These are phyloP conservation scores for Xeromyces bisporus DNA, from an alignment of 495 filamentous ascomycete species.

Conservation along the genomic window DNA sequence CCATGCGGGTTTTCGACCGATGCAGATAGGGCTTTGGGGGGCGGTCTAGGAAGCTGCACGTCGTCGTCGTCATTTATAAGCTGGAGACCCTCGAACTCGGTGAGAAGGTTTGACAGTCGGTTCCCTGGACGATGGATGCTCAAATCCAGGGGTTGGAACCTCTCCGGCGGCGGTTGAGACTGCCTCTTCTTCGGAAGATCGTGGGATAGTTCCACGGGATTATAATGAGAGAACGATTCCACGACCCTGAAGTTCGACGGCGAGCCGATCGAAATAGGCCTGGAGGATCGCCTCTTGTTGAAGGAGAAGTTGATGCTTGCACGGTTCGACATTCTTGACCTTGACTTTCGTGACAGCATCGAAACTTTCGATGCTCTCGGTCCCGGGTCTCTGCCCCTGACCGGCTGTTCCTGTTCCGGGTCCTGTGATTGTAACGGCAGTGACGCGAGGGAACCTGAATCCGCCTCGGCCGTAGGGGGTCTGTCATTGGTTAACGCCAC, in stretches of 20 bases:
- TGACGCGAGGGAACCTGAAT: constrained; percentile 15
- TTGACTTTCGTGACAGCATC: too few relatives aligned
- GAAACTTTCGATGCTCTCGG: constrained; percentile 30
- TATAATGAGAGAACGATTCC: constrained; percentile 14
- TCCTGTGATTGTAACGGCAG: constrained; percentile 26
- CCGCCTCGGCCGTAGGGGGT: constrained; percentile 16
- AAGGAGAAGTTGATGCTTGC: constrained; percentile 31
- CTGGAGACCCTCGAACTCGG: constrained; percentile 23
- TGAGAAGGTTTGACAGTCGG: constrained; percentile 42
- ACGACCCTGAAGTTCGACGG: constrained; percentile 39
- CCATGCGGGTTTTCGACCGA: constrained; percentile 6
- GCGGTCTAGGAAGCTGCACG: constrained; percentile 8
- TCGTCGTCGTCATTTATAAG: constrained; percentile 12
- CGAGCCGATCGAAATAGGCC: constrained; percentile 29
- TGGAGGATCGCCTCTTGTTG: constrained; percentile 27
- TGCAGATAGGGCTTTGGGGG: constrained; percentile 14
- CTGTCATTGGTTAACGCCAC: constrained; percentile 23
- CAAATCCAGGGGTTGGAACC: constrained; percentile 58
- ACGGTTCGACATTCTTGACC: constrained; percentile 33
- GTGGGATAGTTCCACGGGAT: constrained; percentile 11
- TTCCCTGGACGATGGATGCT: constrained; percentile 53
- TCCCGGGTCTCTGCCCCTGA: constrained; percentile 21
- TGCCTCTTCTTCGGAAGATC: constrained; percentile 5
- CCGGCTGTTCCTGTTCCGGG: too few relatives aligned
- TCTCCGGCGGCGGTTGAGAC: too few relatives aligned